Evolutionary conservation across 495 filamentous ascomycete species (phyloP), one percentile per base, ranked within the genome.

Genomic region (Trichoderma parareesei): DNA sequence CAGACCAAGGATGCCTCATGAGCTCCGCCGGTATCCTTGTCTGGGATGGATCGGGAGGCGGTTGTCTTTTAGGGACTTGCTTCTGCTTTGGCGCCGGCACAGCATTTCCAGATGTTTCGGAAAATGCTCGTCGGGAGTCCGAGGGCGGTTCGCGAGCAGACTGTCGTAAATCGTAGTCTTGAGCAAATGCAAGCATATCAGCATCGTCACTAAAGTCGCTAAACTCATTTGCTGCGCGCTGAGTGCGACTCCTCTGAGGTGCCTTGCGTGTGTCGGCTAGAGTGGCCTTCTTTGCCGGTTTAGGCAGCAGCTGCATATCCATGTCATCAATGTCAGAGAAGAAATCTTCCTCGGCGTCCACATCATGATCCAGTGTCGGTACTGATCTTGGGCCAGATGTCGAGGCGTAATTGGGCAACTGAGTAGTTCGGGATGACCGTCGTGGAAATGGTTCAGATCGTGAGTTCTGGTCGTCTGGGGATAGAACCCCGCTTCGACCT

Each of bases 1-100:
- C 78, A 16, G 92, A 97, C 94, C 94, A 99, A 9, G 84, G 78
- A 68, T 86, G 77, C 38, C 70, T 76, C 71, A 80, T 76, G 64
- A 80, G 66, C 53, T 75, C 71, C 0, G 76, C 68, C 7, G 74
- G 71, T 53, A 80, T 76, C 11, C 71, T 65, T 37, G 38, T 63
- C 35, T 63, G 61, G 27, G 27, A 37, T 40, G 46, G 48, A 35
- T 57, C 53, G 11, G 53, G 53, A 57, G 53, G 53, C 13, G 53
- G 27, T 14, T 38, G 43, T 37, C 44, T 35, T 38, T 43, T 49
- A 27, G 43, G 8, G 9, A 14, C 6, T 6, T 40, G 18, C 5
- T 33, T 64, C 62, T 38, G 62, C 7, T 64, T 53, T 38, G 43
- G 53, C 53, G 20, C 27, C 9, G 62, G 62, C 33, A n/a, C 13